Conservation (phyloP, 2,329 filamentous ascomycete species). For the Hymenoscyphus fraxineus region DNA sequence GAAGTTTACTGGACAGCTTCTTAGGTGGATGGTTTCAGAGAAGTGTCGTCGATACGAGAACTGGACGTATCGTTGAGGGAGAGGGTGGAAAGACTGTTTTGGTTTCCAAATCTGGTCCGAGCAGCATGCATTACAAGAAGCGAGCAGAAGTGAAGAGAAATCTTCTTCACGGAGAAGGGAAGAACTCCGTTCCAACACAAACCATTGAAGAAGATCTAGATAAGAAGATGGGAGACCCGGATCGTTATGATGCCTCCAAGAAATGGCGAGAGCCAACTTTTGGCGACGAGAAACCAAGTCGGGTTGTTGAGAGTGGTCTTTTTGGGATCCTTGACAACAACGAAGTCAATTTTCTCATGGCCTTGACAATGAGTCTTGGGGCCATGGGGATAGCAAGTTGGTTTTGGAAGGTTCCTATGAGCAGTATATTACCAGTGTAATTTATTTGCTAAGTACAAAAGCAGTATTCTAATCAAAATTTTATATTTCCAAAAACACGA, state of each 20-base stretch:
- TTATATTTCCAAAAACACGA: neutral
- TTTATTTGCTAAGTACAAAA: neutral
- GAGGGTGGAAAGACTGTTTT: conserved; percentile 64
- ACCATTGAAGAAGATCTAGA: conserved; percentile 36
- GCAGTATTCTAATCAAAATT: neutral
- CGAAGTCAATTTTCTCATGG: conserved; percentile 92
- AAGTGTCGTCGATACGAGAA: conserved; percentile 78
- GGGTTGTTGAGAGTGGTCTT: conserved; percentile 58
- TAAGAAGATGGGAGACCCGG: conserved; percentile 38
- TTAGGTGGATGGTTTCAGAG: conserved; percentile 82
- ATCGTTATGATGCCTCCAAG: conserved; percentile 48
- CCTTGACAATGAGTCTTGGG: conserved; percentile 71
- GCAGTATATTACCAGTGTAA: conserved; percentile 36
- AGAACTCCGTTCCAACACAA: conserved; percentile 41
- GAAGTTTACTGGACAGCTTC: conserved; percentile 82
- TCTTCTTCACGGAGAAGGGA: conserved; percentile 43
- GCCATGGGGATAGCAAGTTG: conserved; percentile 65
- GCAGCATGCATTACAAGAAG: conserved; percentile 34
- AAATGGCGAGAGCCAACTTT: conserved; percentile 51
- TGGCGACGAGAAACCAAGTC: conserved; percentile 47
- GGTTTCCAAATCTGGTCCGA: conserved; percentile 36
- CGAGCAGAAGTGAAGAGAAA: conserved; percentile 41
- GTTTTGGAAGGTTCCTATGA: conserved; percentile 56
- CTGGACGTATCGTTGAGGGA: conserved; percentile 86
- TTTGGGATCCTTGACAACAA: conserved; percentile 88